Conservation (phyloP, 352 stramenopile species). For the Blastocystis sp. region DNA sequence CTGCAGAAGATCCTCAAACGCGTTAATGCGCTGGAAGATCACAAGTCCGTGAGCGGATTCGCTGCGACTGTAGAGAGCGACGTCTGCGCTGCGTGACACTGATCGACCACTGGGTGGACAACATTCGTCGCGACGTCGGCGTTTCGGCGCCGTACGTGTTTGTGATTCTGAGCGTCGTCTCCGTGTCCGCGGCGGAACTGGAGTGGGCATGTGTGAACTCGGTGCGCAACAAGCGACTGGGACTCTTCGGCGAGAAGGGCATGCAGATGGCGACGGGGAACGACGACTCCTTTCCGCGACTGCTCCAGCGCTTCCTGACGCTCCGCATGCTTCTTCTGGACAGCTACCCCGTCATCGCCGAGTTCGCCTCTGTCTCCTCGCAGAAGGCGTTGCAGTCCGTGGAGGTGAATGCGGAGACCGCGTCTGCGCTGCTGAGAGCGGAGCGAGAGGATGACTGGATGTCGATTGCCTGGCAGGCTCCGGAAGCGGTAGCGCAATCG, state of each 20-base stretch:
- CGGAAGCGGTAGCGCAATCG: background rate
- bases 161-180: background rate
- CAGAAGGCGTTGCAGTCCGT: background rate
- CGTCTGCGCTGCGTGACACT: background rate
- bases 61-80: background rate
- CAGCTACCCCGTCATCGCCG: background rate
- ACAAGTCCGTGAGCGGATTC: background rate
- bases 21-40: background rate
- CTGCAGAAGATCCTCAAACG: constrained; percentile 1
- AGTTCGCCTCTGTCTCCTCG: background rate
- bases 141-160: background rate
- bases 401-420: too few species aligned
- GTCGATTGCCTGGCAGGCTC: too few species aligned
- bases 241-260: background rate
- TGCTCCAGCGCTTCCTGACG: background rate
- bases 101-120: constrained; percentile 7
- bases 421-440: too few species aligned
- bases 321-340: background rate
- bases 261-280: constrained; percentile 24
- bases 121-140: background rate
- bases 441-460: background rate
- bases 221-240: background rate
- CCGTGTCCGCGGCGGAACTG: background rate
- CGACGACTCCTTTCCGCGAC: constrained; percentile 35
- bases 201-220: constrained; percentile 10